Conservation (phyloP, 2,329 filamentous ascomycete genomes). For the Penicillium hordei region DNA sequence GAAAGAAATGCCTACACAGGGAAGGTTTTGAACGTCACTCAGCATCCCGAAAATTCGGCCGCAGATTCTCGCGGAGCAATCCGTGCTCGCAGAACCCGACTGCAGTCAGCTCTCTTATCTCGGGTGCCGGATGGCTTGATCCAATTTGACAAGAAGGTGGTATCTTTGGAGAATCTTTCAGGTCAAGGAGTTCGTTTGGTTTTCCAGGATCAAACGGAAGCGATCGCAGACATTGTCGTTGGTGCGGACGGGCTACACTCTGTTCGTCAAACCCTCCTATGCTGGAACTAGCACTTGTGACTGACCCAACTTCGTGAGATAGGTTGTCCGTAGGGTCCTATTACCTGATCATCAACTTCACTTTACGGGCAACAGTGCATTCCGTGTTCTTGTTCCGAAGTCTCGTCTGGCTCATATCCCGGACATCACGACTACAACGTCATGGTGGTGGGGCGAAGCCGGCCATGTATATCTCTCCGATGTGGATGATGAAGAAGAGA, state of each 20-base stretch:
- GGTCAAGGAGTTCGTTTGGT: constrained; percentile 40
- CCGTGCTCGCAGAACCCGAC: constrained; percentile 36
- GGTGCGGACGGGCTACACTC: constrained; percentile 57
- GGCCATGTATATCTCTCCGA: constrained; percentile 47
- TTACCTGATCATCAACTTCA: constrained; percentile 47
- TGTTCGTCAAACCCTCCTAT: constrained; percentile 26
- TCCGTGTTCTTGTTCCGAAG: constrained; percentile 46
- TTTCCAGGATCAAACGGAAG: constrained; percentile 50
- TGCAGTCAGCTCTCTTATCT: constrained; percentile 52
- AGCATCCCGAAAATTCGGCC: constrained; percentile 20
- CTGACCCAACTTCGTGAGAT: not conserved
- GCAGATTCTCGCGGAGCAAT: constrained; percentile 19
- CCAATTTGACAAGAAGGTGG: constrained; percentile 48
- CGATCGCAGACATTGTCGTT: constrained; percentile 48
- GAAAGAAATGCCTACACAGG: constrained; percentile 18
- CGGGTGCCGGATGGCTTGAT: constrained; percentile 48
- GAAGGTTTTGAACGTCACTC: constrained; percentile 21
- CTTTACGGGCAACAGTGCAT: constrained; percentile 53
- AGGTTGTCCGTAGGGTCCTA: constrained; percentile 45
- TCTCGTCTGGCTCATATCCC: constrained; percentile 35
- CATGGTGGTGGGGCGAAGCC: constrained; percentile 48
- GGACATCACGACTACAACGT: constrained; percentile 35
- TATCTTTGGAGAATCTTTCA: constrained; percentile 39
- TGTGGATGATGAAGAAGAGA: constrained; percentile 35
- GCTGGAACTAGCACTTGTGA: not conserved